Conservation (phyloP, 441 rosid species). For the Rhodomyrtus psidioides region DNA sequence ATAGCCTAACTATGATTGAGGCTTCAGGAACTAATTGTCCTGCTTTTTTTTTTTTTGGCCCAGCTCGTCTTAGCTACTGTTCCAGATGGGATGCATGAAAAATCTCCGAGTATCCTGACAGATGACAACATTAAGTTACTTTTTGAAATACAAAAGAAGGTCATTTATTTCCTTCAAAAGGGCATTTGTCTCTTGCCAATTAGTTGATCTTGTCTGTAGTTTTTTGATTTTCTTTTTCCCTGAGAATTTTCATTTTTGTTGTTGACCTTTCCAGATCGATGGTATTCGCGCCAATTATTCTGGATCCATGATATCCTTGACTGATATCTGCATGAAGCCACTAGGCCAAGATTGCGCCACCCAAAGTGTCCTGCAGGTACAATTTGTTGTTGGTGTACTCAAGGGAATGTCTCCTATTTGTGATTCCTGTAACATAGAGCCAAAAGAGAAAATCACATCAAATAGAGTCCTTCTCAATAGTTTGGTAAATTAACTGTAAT, state of each 20-base stretch:
- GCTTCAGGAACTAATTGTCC: constrained; percentile 15
- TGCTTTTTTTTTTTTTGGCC: constrained; percentile 2
- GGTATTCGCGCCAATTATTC: constrained; percentile 75
- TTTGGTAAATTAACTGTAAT: neutral
- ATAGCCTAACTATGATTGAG: neutral
- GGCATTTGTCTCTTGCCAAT: neutral
- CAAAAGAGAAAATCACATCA: neutral
- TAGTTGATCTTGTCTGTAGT: neutral
- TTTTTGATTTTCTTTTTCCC: neutral
- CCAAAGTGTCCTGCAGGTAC: constrained; percentile 92
- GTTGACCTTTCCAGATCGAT: constrained; percentile 50
- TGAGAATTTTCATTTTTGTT: neutral
- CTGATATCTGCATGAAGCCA: constrained; percentile 96
- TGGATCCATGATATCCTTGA: constrained; percentile 73
- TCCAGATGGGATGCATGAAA: constrained; percentile 42
- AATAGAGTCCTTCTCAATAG: neutral
- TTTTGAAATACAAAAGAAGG: constrained; percentile 95
- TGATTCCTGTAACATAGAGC: neutral
- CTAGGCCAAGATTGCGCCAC: constrained; percentile 91
- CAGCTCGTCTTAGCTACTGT: constrained; percentile 82
- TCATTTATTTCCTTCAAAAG: neutral
- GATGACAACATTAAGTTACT: constrained; percentile 82
- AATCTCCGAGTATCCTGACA: constrained; percentile 69
- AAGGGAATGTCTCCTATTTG: neutral
- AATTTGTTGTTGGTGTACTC: neutral